Evolutionary conservation across 495 filamentous ascomycete genomes (phyloP), one percentile per base, ranked within the genome.

Genomic region (Xylaria venustula): DNA sequence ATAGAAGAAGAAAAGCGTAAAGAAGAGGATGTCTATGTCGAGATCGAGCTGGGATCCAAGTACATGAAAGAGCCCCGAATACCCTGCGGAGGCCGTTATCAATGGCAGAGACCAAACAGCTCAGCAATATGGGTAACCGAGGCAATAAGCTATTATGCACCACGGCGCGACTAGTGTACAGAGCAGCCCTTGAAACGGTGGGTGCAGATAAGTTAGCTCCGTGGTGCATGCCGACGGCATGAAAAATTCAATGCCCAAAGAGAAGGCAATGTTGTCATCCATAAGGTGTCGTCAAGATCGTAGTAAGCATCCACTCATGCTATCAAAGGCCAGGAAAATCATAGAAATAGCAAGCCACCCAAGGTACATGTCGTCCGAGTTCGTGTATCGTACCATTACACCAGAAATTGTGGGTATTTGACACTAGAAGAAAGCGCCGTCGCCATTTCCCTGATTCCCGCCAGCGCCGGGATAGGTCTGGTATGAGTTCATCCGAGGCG

Each of bases 331-430:
- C 58, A 37, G 22, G 44, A 64, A 53, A 67, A 45, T 36, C 57
- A 42, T 52, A 55, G 63, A 65, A 69, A 61, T 58, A 54, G 50
- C 64, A 59, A 54, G 59, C 64, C 55, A 46, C 47, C 65, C 26
- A 57, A 57, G 66, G 61, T 60, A 47, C 56, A 57, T 46, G 7
- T 62, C 60, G 57, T 71, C 60, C 49, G 53, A 69, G 47, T 61
- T 69, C 67, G 49, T 69, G 41, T 66, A 62, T 69, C 67, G 65
- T 75, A 73, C 65, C 71, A 54, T 74, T 68, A 68, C 67, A 71
- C 62, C 36, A 54, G 28, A 67, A 51, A 36, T 67, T 48, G 51
- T 36, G 30, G 58, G 46, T 50, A 63, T 52, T 49, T 22, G 11
- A 14, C 23, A 60, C 57, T 71, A 73, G 61, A 73, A 69, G 60